Evolutionary conservation across 306 rosid genomes (phyloP).

Genomic region (Calophaca sinica): DNA sequence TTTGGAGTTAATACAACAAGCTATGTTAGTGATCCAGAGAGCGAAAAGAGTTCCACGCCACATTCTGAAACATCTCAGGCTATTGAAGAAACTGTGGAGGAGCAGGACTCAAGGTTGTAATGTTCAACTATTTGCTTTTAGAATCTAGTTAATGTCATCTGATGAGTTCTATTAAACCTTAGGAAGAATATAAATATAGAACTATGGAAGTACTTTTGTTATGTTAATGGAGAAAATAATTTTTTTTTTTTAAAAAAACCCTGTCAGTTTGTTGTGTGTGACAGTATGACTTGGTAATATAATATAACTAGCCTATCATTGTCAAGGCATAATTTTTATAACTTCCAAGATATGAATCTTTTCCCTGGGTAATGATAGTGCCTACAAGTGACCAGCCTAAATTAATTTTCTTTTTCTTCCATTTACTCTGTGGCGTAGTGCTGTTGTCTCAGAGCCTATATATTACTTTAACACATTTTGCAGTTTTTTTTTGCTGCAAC

Average conservation of each 20-base stretch:
- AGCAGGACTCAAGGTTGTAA: constrained; percentile 73
- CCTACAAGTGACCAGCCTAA: too few species aligned
- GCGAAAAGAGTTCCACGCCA: constrained; percentile 76
- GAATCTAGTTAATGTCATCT: constrained; percentile 29
- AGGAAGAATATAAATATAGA: constrained; percentile 31
- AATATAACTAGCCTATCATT: constrained; percentile 5
- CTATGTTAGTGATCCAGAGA: constrained; percentile 60
- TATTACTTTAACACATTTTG: background rate
- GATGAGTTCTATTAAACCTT: background rate
- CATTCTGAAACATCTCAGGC: constrained; percentile 74
- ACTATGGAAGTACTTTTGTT: background rate
- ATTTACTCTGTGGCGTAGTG: too few species aligned
- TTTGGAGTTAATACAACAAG: constrained; percentile 65
- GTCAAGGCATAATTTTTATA: background rate
- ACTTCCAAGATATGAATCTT: background rate
- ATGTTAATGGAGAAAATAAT: constrained; percentile 21
- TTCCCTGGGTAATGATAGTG: too few species aligned
- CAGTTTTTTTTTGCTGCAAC: constrained; percentile 3
- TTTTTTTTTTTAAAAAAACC: background rate
- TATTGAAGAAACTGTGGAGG: constrained; percentile 73
- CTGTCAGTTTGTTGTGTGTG: too few species aligned
- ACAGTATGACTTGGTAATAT: too few species aligned
- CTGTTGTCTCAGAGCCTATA: constrained; percentile 2
- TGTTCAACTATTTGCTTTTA: constrained; percentile 34
- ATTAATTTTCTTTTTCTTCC: too few species aligned